phyloP scores from a whole-genome alignment of 768 basidiomycete species.

The Lactifluus piperatus region DNA sequence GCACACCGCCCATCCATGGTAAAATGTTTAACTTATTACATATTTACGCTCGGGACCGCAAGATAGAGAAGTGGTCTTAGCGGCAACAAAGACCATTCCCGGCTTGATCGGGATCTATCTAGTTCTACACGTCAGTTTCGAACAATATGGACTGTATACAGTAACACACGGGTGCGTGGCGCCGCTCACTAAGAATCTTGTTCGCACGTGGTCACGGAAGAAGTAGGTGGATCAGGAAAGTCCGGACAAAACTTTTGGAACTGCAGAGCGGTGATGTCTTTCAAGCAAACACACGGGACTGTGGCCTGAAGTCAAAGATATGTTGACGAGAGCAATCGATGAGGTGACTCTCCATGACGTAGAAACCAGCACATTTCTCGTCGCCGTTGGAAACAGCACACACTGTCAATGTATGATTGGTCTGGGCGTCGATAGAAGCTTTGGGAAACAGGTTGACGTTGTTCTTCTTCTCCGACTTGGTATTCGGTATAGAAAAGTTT shows the following conservation, averaged over 20 bases:
- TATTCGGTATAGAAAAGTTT: background rate
- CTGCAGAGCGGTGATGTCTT: constrained; percentile 1
- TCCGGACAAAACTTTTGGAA: background rate
- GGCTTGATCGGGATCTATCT: constrained; percentile 1
- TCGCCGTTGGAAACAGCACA: background rate
- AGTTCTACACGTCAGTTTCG: background rate
- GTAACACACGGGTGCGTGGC: background rate
- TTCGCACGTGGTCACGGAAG: background rate
- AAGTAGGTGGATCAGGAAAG: constrained; percentile 9
- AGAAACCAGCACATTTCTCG: background rate
- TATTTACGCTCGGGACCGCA: background rate
- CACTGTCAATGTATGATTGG: background rate
- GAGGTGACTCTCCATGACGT: background rate
- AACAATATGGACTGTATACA: background rate
- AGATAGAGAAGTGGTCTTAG: background rate
- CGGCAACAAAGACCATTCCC: background rate
- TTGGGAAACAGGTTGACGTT: background rate
- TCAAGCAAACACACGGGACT: background rate
- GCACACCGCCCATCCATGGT: background rate
- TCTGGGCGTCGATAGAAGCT: background rate
- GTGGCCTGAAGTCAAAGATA: background rate
- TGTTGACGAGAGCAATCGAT: background rate
- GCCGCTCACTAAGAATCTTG: background rate
- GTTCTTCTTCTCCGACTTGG: background rate
- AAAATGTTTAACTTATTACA: background rate